Evolutionary conservation across 2,329 filamentous ascomycete genomes (phyloP), one percentile per base, ranked within the genome.

Genomic region (Colletotrichum higginsianum): DNA sequence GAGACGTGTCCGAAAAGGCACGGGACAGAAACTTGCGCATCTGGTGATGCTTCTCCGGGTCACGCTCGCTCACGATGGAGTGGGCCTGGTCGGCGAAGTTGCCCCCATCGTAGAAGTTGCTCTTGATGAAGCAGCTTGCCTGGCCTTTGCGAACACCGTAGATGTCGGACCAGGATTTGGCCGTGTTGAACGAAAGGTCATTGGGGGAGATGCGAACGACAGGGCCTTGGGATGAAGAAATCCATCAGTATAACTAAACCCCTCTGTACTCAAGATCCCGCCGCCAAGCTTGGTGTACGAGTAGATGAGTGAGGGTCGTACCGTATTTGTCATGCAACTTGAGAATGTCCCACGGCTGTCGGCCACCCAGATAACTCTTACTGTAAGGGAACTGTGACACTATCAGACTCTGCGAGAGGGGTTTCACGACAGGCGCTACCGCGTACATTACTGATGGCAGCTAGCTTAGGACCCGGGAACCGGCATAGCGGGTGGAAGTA

Each of bases 41-140:
- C 57, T 75, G 55, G 11, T 52, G 66, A 35, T 78, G 75, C 1
- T 47, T 69, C 5, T 73, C 73, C 2, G 72, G 68, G 40, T 75
- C 73, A n/a, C 68, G 67, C 69, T 76, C 76, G 66, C 74, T 77
- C 23, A 77, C 72, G 40, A 78, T 77, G 47, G 76, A 75, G 15
- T 23, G 52, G 15, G 66, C 61, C 7, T 55, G 23, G n/a, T 49
- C 58, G 12, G 75, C 75, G 35, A 77, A 78, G 46, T 61, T 74
- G 4, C 75, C 75, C 3, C 74, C 74, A 30, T 73, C 69, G 56
- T 79, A 79, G 66, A 77, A 78, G 23, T 60, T 53, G 38, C 76
- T 71, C 56, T 79, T 78, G n/a, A 76, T 55, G 68, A 77, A 76
- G 21, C 62, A 42, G 16, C 72, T 40, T 35, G 16, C 67, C 30